These are phyloP conservation scores for Glycine soja DNA, from an alignment of 306 rosid genomes.

Conservation along the genomic window DNA sequence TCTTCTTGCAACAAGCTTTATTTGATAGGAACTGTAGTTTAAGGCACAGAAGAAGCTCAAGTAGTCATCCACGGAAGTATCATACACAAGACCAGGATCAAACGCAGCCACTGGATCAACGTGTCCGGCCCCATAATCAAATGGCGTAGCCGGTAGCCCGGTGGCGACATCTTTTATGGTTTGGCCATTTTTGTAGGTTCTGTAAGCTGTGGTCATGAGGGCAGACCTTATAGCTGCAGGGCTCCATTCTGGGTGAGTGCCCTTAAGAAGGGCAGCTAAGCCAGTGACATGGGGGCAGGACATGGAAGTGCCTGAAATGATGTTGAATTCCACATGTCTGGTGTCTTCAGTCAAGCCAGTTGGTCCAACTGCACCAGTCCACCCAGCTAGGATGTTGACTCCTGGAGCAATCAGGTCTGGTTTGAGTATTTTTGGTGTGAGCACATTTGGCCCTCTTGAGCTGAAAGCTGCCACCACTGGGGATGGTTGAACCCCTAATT, in stretches of 20 bases:
- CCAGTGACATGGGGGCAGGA: slow-evolving; percentile 97
- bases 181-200: slow-evolving; percentile 64
- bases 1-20: slow-evolving; percentile 59
- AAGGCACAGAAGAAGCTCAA: slow-evolving; percentile 82
- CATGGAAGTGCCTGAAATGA: slow-evolving; percentile 95
- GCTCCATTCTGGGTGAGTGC: slow-evolving; percentile 84
- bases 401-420: slow-evolving; percentile 98
- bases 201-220: slow-evolving; percentile 91
- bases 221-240: slow-evolving; percentile 93
- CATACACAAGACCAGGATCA: slow-evolving; percentile 92
- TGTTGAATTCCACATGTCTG: slow-evolving; percentile 74
- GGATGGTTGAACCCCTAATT: slow-evolving; percentile 77
- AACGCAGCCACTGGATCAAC: slow-evolving; percentile 84
- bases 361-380: slow-evolving; percentile 78
- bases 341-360: slow-evolving; percentile 58
- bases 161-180: slow-evolving; percentile 64
- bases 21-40: slow-evolving; percentile 59
- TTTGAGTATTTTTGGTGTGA: slow-evolving; percentile 79
- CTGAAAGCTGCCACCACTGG: slow-evolving; percentile 92
- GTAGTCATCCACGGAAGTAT: slow-evolving; percentile 68
- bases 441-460: slow-evolving; percentile 85
- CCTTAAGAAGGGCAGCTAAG: slow-evolving; percentile 77
- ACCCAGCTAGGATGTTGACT: slow-evolving; percentile 91
- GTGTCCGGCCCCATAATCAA: slow-evolving; percentile 91
- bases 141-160: slow-evolving; percentile 77